Base-by-base conservation (phyloP, 2,329 filamentous ascomycete species). In the Epichloe aotearoae region DNA sequence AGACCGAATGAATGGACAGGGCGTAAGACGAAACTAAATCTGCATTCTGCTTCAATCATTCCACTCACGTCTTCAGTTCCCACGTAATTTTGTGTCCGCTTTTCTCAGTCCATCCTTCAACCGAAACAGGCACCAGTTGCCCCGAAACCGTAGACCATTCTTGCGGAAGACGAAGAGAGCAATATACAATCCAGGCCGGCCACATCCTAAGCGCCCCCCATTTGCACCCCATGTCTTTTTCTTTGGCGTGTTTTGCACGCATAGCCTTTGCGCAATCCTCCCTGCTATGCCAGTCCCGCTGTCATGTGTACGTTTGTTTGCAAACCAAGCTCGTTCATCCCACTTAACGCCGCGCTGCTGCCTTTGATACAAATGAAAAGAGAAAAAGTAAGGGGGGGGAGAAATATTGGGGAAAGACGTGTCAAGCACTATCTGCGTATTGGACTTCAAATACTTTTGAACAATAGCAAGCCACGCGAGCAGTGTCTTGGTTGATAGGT, bases 311-410 rank as follows among this genome's bases (percentile, higher is more conserved):
- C 15, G 1, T 40, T 7, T 39, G 12, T 40, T 7, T 39, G 26
- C 30, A 48, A 39, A 30, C 14, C 39, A 42, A 41, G 15, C n/a
- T 26, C 23, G 40, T 10, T 30, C 26, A 30, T 43, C 26, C 52
- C 45, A 51, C 39, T 33, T 41, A 55, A 58, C 57, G 57, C 57
- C 57, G 52, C 56, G 57, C 57, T 58, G 51, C 55, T 57, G 54
- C 50, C 54, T 50, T 55, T 52, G 53, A 53, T 50, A 55, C 51
- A 54, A 46, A 51, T 43, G 43, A 55, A 33, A 8, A 26, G 19
- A 50, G 17, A 45, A 15, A 23, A 46, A 42, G 14, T n/a, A 49
- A 34, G n/a, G 14, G 23, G 5, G 23, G 20, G 6, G 26, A 5
- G 17, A 0, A 0, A 7, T 30, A 30, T 4, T 30, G 11, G 42